Evolutionary conservation across 352 stramenopile genomes (phyloP).

Genomic region (Phytophthora sojae): DNA sequence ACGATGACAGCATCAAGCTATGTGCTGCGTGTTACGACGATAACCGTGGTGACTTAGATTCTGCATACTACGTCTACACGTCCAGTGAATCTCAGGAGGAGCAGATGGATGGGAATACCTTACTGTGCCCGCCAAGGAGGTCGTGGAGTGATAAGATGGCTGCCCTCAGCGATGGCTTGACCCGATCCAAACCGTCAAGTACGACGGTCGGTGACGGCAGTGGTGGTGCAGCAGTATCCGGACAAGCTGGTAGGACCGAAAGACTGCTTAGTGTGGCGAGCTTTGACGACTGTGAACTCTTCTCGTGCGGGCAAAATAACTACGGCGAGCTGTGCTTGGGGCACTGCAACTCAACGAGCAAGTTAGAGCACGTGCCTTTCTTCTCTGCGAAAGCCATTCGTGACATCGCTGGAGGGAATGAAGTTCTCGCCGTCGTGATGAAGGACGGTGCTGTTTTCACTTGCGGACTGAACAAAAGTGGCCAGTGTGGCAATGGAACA

Average conservation of each 20-base stretch:
- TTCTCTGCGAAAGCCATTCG: constrained; percentile 84
- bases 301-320: constrained; percentile 91
- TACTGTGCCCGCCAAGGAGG: constrained; percentile 64
- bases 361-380: constrained; percentile 85
- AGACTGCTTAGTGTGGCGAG: constrained; percentile 27
- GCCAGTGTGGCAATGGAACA: constrained; percentile 87
- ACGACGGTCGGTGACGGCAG: constrained; percentile 2
- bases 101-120: constrained; percentile 38
- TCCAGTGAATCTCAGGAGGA: constrained; percentile 44
- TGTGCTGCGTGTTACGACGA: constrained; percentile 85
- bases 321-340: constrained; percentile 89
- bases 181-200: constrained; percentile 39
- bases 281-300: constrained; percentile 89
- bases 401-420: constrained; percentile 81
- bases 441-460: constrained; percentile 84
- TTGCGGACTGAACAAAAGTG: constrained; percentile 90
- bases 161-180: constrained; percentile 45
- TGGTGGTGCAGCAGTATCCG: constrained; percentile 2
- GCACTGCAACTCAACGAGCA: constrained; percentile 88
- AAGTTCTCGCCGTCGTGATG: constrained; percentile 87
- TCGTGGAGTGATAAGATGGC: constrained; percentile 59
- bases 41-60: constrained; percentile 65
- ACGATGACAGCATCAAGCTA: constrained; percentile 66
- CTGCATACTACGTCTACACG: constrained; percentile 56
- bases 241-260: constrained; percentile 11